Conservation (phyloP, 1,284 basidiomycete species). For the Moniliophthora roreri region DNA sequence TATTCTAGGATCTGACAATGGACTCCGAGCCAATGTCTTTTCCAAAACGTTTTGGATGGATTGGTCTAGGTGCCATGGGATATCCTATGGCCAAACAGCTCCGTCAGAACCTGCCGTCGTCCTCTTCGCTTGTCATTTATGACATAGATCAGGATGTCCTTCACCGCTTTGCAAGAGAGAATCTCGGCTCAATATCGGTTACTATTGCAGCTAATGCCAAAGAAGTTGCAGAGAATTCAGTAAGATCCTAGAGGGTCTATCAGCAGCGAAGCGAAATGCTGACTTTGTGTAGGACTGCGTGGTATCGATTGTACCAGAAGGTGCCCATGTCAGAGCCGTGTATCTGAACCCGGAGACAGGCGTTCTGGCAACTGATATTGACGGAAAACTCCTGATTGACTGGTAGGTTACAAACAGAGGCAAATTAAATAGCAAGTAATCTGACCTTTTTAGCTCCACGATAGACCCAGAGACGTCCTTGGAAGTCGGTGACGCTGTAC, state of each 20-base stretch:
- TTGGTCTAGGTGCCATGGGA: conserved; percentile 41
- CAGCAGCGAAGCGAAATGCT: neutral
- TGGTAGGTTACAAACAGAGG: conserved; percentile 24
- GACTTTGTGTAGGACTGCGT: conserved; percentile 29
- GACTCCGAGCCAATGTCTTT: conserved; percentile 14
- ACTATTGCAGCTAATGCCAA: conserved; percentile 24
- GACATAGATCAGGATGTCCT: conserved; percentile 30
- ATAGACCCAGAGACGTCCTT: conserved; percentile 36
- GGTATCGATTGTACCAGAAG: conserved; percentile 40
- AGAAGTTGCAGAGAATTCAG: conserved; percentile 35
- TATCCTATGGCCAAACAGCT: conserved; percentile 39
- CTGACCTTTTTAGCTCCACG: conserved; percentile 32
- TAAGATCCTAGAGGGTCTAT: conserved; percentile 18
- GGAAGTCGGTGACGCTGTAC: conserved; percentile 28
- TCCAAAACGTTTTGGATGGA: conserved; percentile 33
- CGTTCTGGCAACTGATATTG: conserved; percentile 30
- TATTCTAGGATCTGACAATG: too few species aligned
- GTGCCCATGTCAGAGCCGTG: conserved; percentile 34
- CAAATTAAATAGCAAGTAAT: neutral
- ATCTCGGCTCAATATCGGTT: conserved; percentile 19
- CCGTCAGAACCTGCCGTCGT: conserved; percentile 26
- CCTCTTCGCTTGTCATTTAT: conserved; percentile 29
- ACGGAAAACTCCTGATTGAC: conserved; percentile 39
- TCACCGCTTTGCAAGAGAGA: conserved; percentile 25
- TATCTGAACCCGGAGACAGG: conserved; percentile 32